Conservation (phyloP, 2,329 filamentous ascomycete species). For the Cryphonectria nitschkei region DNA sequence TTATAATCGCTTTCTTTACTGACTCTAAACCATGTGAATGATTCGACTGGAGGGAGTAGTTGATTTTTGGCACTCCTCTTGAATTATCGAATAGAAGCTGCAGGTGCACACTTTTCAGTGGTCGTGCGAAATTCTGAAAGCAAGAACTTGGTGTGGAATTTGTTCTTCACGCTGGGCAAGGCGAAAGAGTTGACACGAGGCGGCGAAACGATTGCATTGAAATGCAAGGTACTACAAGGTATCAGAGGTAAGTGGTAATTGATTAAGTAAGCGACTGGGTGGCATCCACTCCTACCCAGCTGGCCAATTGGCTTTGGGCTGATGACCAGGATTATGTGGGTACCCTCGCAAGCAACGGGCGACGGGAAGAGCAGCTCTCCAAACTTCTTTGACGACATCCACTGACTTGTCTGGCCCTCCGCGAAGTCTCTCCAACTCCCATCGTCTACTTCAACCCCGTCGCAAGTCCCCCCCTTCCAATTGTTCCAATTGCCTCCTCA, state of each 20-base stretch:
- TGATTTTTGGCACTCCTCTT: too few species aligned
- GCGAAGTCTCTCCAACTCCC: too few species aligned
- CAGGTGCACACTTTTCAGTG: too few species aligned
- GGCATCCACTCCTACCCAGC: background rate
- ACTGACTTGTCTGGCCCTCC: background rate
- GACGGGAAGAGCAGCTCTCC: slow-evolving; percentile 3
- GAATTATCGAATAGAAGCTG: too few species aligned
- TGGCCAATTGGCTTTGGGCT: slow-evolving; percentile 4
- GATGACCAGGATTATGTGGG: slow-evolving; percentile 12
- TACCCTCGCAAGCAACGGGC: background rate
- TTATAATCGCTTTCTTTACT: too few species aligned
- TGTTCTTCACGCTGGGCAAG: too few species aligned
- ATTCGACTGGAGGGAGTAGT: too few species aligned
- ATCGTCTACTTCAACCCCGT: background rate
- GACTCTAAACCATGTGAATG: too few species aligned
- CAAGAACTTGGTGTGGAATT: background rate
- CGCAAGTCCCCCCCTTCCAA: background rate
- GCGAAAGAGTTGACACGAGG: too few species aligned
- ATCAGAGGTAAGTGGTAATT: background rate
- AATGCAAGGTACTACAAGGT: background rate
- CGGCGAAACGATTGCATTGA: background rate
- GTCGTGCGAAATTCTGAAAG: too few species aligned
- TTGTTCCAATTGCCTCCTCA: slow-evolving; percentile 35
- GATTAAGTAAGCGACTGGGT: background rate
- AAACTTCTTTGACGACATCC: slow-evolving; percentile 18